Evolutionary conservation across 129 eudicot species (phyloP).

Genomic region (Arctium lappa): DNA sequence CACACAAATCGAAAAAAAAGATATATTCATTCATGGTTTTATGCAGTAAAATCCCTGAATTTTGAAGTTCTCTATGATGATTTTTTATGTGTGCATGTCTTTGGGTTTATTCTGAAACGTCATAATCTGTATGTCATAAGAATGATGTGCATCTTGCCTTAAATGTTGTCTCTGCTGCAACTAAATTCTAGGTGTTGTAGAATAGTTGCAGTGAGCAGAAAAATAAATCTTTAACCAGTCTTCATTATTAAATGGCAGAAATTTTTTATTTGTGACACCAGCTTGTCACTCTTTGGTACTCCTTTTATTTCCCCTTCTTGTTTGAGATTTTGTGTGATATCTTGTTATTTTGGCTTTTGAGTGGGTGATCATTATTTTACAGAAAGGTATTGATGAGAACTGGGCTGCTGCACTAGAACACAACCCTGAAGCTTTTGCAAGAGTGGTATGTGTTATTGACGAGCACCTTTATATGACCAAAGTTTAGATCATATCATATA

Average conservation of each 20-base stretch:
- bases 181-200: background rate
- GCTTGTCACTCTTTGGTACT: background rate
- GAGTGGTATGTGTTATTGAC: constrained; percentile 57
- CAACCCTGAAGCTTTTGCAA: constrained; percentile 96
- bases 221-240: background rate
- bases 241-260: background rate
- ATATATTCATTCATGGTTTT: background rate
- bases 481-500: background rate
- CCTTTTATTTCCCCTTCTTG: background rate
- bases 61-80: background rate
- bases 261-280: background rate
- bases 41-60: background rate
- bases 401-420: constrained; percentile 97
- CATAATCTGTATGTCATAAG: background rate
- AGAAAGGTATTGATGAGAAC: constrained; percentile 95
- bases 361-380: constrained; percentile 20
- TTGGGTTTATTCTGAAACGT: background rate
- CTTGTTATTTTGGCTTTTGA: constrained; percentile 8
- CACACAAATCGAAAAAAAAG: background rate
- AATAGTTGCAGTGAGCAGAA: background rate
- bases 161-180: background rate
- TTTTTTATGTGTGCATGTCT: background rate
- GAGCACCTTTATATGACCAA: background rate
- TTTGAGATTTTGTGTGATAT: background rate
- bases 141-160: background rate